phyloP scores from a whole-genome alignment of 306 rosid species.

The Glycine tomentella region DNA sequence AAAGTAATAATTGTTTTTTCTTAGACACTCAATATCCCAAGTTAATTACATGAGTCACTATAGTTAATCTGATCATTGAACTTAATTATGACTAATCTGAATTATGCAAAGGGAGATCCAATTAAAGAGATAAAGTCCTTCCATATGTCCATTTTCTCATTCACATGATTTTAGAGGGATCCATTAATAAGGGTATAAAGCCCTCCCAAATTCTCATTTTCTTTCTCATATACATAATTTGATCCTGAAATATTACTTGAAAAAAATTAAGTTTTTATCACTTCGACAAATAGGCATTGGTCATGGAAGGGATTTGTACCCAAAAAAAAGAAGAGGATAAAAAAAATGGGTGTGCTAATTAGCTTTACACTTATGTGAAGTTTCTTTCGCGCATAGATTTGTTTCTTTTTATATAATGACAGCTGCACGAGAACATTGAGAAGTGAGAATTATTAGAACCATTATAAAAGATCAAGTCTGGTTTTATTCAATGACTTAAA shows the following conservation, averaged over 20 bases:
- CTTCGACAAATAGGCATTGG: neutral
- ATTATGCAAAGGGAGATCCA: neutral
- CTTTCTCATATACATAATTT: neutral
- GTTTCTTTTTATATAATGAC: conserved; percentile 2
- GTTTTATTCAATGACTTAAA: too few species aligned
- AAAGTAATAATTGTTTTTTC: neutral
- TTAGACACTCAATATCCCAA: neutral
- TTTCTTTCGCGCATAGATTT: neutral
- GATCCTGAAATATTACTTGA: neutral
- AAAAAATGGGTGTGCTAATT: neutral
- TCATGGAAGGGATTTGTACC: neutral
- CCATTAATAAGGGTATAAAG: too few species aligned
- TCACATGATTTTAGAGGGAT: too few species aligned
- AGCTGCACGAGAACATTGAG: conserved; percentile 28
- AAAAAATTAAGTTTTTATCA: neutral
- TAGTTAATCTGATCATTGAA: neutral
- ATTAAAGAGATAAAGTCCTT: neutral
- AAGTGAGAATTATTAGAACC: conserved; percentile 2
- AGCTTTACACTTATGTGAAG: neutral
- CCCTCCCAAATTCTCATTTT: too few species aligned
- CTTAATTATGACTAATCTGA: neutral
- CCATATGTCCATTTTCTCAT: neutral
- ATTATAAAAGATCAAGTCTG: neutral
- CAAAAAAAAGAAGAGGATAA: neutral
- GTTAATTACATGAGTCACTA: neutral